phyloP scores from a whole-genome alignment of 495 filamentous ascomycete species.

The Aspergillus wentii region DNA sequence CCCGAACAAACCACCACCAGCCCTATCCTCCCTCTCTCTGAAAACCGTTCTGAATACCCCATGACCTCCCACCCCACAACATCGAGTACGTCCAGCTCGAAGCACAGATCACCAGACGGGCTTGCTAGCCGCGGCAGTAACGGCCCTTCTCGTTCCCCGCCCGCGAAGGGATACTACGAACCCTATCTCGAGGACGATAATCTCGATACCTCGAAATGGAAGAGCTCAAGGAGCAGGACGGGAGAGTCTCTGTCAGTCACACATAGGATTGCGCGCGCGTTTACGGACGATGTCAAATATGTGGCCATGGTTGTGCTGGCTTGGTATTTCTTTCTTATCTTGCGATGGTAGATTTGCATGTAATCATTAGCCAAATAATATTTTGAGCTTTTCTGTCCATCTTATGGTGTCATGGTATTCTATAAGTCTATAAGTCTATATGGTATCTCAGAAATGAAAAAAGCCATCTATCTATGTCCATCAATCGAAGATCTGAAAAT shows the following conservation, averaged over 20 bases:
- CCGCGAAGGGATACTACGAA: constrained; percentile 15
- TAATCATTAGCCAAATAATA: too few relatives aligned
- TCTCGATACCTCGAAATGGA: constrained; percentile 12
- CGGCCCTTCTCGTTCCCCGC: constrained; percentile 18
- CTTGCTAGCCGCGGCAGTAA: constrained; percentile 29
- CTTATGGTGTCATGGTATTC: too few relatives aligned
- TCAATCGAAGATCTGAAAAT: too few relatives aligned
- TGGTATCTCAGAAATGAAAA: too few relatives aligned
- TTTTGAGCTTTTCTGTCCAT: too few relatives aligned
- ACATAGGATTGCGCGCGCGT: constrained; percentile 15
- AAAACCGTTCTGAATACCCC: constrained; percentile 17
- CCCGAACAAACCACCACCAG: constrained; percentile 8
- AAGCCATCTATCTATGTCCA: too few relatives aligned
- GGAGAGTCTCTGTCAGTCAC: neutral
- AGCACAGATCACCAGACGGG: constrained; percentile 21
- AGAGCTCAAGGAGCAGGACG: constrained; percentile 4
- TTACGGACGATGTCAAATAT: constrained; percentile 23
- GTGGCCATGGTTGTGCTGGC: constrained; percentile 41
- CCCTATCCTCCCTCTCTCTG: constrained; percentile 33
- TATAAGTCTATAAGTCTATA: too few relatives aligned
- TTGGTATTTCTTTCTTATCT: constrained; percentile 50
- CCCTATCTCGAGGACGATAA: constrained; percentile 29
- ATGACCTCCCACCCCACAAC: constrained; percentile 22
- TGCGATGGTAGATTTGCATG: constrained; percentile 37
- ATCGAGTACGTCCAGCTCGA: constrained; percentile 36